phyloP scores from a whole-genome alignment of 2,329 filamentous ascomycete genomes.

The Neospermospora avenae region DNA sequence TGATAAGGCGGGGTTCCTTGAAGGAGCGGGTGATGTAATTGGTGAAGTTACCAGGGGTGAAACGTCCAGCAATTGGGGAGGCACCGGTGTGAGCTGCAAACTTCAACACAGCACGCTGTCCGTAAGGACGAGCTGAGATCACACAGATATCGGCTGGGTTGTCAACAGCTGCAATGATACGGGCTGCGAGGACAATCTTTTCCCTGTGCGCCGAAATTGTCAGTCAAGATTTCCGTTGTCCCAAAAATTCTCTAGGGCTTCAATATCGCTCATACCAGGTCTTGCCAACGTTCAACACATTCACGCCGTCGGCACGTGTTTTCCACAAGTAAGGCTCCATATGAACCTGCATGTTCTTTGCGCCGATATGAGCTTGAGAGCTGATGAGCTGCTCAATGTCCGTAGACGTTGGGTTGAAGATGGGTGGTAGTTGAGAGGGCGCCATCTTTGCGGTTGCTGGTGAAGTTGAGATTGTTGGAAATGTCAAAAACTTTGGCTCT shows the following conservation, averaged over 20 bases:
- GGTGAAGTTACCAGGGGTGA: conserved; percentile 99
- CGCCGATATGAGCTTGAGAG: conserved; percentile 93
- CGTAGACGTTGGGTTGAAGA: conserved; percentile 93
- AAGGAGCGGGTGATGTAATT: conserved; percentile 99
- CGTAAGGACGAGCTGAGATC: conserved; percentile 99
- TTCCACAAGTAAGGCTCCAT: conserved; percentile 97
- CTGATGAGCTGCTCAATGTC: conserved; percentile 99
- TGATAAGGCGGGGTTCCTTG: conserved; percentile 99
- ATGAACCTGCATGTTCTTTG: conserved; percentile 93
- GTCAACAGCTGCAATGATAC: conserved; percentile 98
- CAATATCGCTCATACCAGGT: conserved; percentile 70
- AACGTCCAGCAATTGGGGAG: conserved; percentile 96
- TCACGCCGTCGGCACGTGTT: conserved; percentile 97
- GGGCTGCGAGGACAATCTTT: conserved; percentile 98
- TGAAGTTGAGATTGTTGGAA: conserved; percentile 18
- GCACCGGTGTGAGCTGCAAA: conserved; percentile 98
- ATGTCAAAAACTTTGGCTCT: background rate
- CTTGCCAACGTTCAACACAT: conserved; percentile 99
- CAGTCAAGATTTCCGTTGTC: conserved; percentile 19
- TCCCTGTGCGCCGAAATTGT: conserved; percentile 60
- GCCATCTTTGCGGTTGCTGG: conserved; percentile 72
- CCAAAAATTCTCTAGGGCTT: background rate
- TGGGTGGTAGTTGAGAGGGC: conserved; percentile 86
- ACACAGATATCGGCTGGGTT: conserved; percentile 99
- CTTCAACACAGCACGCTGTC: conserved; percentile 99